Conservation (phyloP, 148 eudicot species). For the Cornus controversa region DNA sequence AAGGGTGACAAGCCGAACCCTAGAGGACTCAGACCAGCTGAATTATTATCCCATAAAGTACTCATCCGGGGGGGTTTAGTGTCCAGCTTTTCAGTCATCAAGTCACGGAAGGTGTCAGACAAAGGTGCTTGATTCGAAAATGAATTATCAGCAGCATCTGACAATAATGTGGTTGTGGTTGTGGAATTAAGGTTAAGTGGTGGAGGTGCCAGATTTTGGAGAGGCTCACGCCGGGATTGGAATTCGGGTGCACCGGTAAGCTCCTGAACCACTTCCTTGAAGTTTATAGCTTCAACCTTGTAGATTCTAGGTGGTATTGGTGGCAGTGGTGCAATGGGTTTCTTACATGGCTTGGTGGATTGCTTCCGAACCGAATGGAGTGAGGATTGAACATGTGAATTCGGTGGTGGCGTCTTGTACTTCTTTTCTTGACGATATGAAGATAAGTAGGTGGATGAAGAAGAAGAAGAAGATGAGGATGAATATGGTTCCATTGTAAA, state of each 20-base stretch:
- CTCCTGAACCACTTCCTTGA: slow-evolving; percentile 62
- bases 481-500: slow-evolving; percentile 14
- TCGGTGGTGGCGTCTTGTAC: neutral
- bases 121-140: neutral
- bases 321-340: slow-evolving; percentile 27
- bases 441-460: neutral
- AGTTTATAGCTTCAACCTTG: slow-evolving; percentile 57
- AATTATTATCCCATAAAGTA: neutral
- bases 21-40: slow-evolving; percentile 19
- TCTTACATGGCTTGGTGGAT: slow-evolving; percentile 24
- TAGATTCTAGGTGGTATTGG: slow-evolving; percentile 52
- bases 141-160: neutral
- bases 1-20: slow-evolving; percentile 51
- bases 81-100: neutral
- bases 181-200: slow-evolving; percentile 27
- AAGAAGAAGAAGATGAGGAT: slow-evolving; percentile 8
- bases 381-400: neutral
- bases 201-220: slow-evolving; percentile 50
- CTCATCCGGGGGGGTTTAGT: neutral
- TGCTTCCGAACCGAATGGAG: slow-evolving; percentile 31
- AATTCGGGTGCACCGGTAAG: slow-evolving; percentile 49
- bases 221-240: slow-evolving; percentile 26
- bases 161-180: neutral
- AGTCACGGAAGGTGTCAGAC: neutral
- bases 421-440: neutral